A percentile compares a stretch with the other conserved stretches of the same genome.
Evolutionary conservation across 192 early-diverging fungal species (phyloP).

Genomic region (Coemansia sp.): DNA sequence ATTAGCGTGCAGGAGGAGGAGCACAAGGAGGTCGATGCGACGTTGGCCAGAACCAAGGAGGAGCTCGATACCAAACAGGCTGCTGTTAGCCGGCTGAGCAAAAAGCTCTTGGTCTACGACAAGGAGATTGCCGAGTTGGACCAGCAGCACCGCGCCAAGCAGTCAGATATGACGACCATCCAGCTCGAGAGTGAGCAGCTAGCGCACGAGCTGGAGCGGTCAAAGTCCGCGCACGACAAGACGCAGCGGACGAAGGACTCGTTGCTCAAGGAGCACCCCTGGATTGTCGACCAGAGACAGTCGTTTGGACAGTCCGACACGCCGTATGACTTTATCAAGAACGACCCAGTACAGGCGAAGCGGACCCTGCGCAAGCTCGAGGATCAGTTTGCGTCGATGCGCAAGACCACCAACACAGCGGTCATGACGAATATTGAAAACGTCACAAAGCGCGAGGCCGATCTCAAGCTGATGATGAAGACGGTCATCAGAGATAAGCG

Average conservation of each 20-base stretch:
- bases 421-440: conserved; percentile 96
- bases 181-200: conserved; percentile 82
- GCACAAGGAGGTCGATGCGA: conserved; percentile 53
- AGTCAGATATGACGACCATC: conserved; percentile 65
- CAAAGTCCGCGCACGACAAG: conserved; percentile 62
- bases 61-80: conserved; percentile 58
- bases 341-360: conserved; percentile 73
- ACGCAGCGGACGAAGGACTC: conserved; percentile 52
- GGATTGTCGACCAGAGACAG: conserved; percentile 89
- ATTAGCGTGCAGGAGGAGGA: conserved; percentile 56
- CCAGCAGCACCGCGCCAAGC: conserved; percentile 64
- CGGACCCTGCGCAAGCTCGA: conserved; percentile 76
- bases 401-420: conserved; percentile 84
- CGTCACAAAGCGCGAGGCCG: conserved; percentile 87
- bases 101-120: conserved; percentile 73
- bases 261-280: conserved; percentile 65
- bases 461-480: conserved; percentile 81
- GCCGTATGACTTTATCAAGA: conserved; percentile 79
- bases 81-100: conserved; percentile 64
- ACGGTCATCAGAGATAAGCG: conserved; percentile 91
- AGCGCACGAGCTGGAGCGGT: conserved; percentile 74
- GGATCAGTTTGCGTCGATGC: conserved; percentile 76
- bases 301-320: conserved; percentile 85
- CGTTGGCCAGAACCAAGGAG: conserved; percentile 48
- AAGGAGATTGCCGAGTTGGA: conserved; percentile 76